phyloP scores from a whole-genome alignment of 139 green algal species.

The Gonium pectorale region DNA sequence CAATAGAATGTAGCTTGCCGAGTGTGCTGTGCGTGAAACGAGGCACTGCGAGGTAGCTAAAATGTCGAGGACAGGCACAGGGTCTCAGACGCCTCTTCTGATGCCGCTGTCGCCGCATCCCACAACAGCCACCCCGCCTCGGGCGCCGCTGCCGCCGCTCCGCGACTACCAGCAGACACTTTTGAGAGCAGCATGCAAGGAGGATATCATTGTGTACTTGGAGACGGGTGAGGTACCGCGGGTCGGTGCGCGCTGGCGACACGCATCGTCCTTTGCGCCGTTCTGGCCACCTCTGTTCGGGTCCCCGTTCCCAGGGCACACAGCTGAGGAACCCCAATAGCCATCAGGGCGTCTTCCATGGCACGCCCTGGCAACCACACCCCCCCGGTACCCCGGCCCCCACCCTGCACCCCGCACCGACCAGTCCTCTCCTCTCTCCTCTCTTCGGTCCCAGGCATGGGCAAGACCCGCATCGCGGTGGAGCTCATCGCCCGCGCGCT shows the following conservation, averaged over 20 bases:
- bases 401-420: no score
- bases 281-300: background rate
- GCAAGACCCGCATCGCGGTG: slow-evolving; percentile 49
- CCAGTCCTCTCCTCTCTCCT: background rate
- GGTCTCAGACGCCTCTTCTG: no score
- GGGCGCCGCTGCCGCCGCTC: background rate
- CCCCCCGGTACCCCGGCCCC: no score
- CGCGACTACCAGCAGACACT: slow-evolving; percentile 15
- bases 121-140: no score
- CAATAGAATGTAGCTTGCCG: no score
- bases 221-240: background rate
- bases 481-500: slow-evolving; percentile 15
- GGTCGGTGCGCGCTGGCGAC: background rate
- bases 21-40: no score
- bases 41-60: no score
- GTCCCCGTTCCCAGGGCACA: background rate
- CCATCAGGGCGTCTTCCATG: background rate
- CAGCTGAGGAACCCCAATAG: background rate
- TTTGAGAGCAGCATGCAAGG: background rate
- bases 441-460: slow-evolving; percentile 27
- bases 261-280: background rate
- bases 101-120: no score
- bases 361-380: background rate
- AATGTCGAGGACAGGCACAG: no score
- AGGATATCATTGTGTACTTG: slow-evolving; percentile 20